Base-by-base conservation (phyloP, 495 filamentous ascomycete species). In the Penicillium odoratum region DNA sequence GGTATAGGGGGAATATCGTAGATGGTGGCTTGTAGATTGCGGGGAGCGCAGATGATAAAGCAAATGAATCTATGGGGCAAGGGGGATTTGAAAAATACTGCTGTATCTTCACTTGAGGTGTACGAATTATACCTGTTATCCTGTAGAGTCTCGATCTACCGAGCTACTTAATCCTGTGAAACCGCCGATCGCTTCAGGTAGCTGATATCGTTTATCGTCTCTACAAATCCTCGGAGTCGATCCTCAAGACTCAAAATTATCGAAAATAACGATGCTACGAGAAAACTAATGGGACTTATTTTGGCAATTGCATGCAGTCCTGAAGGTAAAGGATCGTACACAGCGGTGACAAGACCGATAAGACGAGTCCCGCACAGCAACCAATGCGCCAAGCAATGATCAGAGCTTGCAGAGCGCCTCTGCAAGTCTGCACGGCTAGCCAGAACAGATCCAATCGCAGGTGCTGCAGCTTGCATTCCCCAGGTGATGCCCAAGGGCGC, bases 401-500 rank as follows among this genome's bases (percentile, higher is more conserved):
- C 44, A 18, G 15, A 45, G 16, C 50, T 47, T 59, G 50, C 34
- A 57, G 50, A 11, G 21, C 26, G 15, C 47, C 11, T 31, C n/a
- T 42, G 50, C 18, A 53, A 34, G 36, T 25, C 49, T 47, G 57
- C 28, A 4, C 47, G 36, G 40, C 48, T 25, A 44, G 44, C 53
- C 50, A 51, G 50, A 48, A 62, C 62, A 52, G 21, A 36, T 5
- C 60, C 63, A 68, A 63, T 68, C 10, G 33, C 29, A 43, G 42
- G 26, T 21, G 29, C 31, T 21, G 31, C n/a, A 43, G 31, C 30
- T 25, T 18, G 48, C 58, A 66, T 68, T 61, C 63, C 55, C 53
- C 40, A 40, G 48, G 44, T 16, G 47, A 59, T 63, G 54, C 38
- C 13, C 29, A 59, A 64, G 60, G 58, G 63, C 18, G 42, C 26